Conservation (phyloP, 805 yeast genomes). For the Candida railenensis region DNA sequence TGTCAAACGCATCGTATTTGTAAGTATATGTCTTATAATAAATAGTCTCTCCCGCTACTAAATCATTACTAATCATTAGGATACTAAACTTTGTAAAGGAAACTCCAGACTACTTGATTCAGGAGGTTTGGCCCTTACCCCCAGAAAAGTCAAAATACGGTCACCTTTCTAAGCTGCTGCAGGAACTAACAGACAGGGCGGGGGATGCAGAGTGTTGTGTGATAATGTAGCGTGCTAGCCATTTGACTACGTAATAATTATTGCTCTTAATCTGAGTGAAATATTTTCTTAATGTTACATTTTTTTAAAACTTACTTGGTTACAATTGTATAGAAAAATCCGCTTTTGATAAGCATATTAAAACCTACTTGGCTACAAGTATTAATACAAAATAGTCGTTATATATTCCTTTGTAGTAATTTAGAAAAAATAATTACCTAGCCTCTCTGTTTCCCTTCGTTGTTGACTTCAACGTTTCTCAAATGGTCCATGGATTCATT, state of each 20-base stretch:
- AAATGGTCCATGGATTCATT: conserved; percentile 38
- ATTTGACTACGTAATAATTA: too few relatives aligned
- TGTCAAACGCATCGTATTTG: conserved; percentile 58
- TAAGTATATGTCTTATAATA: conserved; percentile 20
- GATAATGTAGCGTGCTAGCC: too few relatives aligned
- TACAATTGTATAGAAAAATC: too few relatives aligned
- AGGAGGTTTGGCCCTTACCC: conserved; percentile 41
- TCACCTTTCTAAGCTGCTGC: too few relatives aligned
- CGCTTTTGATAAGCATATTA: too few relatives aligned
- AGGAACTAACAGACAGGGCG: too few relatives aligned
- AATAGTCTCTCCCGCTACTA: background rate
- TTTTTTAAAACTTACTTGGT: too few relatives aligned
- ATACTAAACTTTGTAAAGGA: conserved; percentile 43
- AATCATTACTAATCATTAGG: conserved; percentile 12
- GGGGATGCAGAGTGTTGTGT: conserved; percentile 27
- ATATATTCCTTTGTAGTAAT: too few relatives aligned
- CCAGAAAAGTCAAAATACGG: conserved; percentile 31
- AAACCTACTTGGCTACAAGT: too few relatives aligned
- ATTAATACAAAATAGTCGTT: too few relatives aligned
- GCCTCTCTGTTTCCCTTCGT: conserved; percentile 48
- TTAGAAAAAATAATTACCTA: background rate
- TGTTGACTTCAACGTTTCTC: conserved; percentile 46
- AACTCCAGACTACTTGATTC: conserved; percentile 48
- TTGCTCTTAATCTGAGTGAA: too few relatives aligned
- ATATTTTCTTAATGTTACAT: too few relatives aligned